Conservation (phyloP, 805 yeast species). For the Pachysolen tannophilus region DNA sequence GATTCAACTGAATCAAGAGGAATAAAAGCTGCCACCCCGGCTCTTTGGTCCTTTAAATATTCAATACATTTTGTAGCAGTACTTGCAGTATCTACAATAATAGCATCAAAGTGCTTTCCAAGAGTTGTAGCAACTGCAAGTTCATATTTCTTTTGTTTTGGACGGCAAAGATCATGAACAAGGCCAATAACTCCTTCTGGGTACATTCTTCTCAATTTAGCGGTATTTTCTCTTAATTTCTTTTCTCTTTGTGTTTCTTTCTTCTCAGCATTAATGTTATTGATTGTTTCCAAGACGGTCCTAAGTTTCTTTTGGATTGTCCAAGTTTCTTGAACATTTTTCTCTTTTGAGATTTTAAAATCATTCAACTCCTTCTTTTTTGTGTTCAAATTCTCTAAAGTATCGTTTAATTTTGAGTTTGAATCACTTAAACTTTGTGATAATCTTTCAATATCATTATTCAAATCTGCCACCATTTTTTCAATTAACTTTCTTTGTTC, state of each 20-base stretch:
- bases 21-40: slow-evolving; percentile 80
- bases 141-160: slow-evolving; percentile 65
- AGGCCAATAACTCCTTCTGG: slow-evolving; percentile 86
- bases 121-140: slow-evolving; percentile 67
- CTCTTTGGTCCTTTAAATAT: slow-evolving; percentile 74
- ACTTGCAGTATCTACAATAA: slow-evolving; percentile 71
- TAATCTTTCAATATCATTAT: slow-evolving; percentile 22
- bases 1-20: slow-evolving; percentile 75
- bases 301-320: slow-evolving; percentile 58
- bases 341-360: slow-evolving; percentile 28
- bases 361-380: slow-evolving; percentile 15
- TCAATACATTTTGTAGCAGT: slow-evolving; percentile 71
- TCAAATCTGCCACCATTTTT: slow-evolving; percentile 26
- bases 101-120: slow-evolving; percentile 74
- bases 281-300: slow-evolving; percentile 50
- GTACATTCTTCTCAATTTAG: slow-evolving; percentile 59
- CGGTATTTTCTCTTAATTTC: slow-evolving; percentile 63
- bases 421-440: slow-evolving; percentile 21
- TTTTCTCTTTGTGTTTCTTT: slow-evolving; percentile 69
- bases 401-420: slow-evolving; percentile 17
- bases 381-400: slow-evolving; percentile 24
- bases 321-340: slow-evolving; percentile 37
- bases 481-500: slow-evolving; percentile 27
- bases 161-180: slow-evolving; percentile 71
- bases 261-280: slow-evolving; percentile 67